These are phyloP conservation scores for Zymoseptoria pseudotritici DNA, from an alignment of 2,329 filamentous ascomycete species.

Conservation along the genomic window DNA sequence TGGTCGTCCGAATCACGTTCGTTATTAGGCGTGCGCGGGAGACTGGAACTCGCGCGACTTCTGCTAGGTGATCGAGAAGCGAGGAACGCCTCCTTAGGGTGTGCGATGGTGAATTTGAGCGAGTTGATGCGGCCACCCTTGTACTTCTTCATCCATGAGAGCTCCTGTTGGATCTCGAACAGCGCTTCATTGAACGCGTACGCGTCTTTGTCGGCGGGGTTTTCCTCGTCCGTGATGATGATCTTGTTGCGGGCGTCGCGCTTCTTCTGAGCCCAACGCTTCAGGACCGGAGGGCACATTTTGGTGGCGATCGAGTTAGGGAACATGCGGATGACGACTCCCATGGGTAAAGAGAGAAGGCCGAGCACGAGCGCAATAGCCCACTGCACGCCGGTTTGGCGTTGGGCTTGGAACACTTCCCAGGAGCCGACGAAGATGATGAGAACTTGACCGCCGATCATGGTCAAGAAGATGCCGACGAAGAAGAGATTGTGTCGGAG, in stretches of 20 bases:
- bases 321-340: conserved; percentile 70
- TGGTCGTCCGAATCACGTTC: conserved; percentile 39
- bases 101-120: conserved; percentile 68
- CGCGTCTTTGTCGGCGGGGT: conserved; percentile 10
- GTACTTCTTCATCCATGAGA: conserved; percentile 70
- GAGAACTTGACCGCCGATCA: conserved; percentile 81
- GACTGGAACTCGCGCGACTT: conserved; percentile 54
- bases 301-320: conserved; percentile 60
- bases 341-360: conserved; percentile 76
- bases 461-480: conserved; percentile 72
- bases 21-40: conserved; percentile 57
- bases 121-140: conserved; percentile 77
- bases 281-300: conserved; percentile 37
- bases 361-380: conserved; percentile 78
- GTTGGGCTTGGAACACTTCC: conserved; percentile 66
- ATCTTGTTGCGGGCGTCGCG: conserved; percentile 37
- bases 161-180: conserved; percentile 69
- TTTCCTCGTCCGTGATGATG: conserved; percentile 33
- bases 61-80: conserved; percentile 56
- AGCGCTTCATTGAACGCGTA: conserved; percentile 62
- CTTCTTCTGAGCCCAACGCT: conserved; percentile 29
- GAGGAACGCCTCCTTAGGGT: conserved; percentile 64
- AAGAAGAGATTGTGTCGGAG: conserved; percentile 83
- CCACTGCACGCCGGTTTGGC: conserved; percentile 71
- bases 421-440: conserved; percentile 79